Base-by-base conservation (phyloP, 2,329 filamentous ascomycete species). In the Madurella fahalii region DNA sequence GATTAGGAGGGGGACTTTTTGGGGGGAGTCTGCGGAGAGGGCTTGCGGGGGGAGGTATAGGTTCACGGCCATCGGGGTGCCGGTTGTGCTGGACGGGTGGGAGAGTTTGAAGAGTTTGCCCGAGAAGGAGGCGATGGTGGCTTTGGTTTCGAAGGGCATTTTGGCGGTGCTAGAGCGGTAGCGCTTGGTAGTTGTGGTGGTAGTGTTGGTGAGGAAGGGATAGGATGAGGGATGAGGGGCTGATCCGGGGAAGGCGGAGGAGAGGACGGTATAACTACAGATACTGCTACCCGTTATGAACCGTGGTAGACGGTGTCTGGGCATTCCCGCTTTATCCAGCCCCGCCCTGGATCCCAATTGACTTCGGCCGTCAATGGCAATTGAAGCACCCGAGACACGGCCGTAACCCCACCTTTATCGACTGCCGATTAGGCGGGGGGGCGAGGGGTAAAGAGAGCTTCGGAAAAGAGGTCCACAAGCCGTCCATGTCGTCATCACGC, bases 101-200 rank as follows among this genome's bases (percentile, higher is more conserved):
- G 86, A 84, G 58, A 99, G 89, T 80, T 99, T 97, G 65, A 96
- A 83, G 57, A 99, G 87, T 75, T 91, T 91, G 69, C 94, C 94
- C 69, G 92, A 93, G 70, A 96, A 97, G 71, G 85, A 89, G 77
- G 86, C 81, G 73, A 97, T 96, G 60, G 88, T 90, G 57, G 90
- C 87, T 71, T 89, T 95, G 63, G 88, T 95, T 69, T 88, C 89
- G 78, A 97, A 91, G 56, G 87, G 78, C 92, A 94, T 94, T 40
- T 55, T 56, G 34, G 31, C 31, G 15, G 49, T 15, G 18, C 17
- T 37, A 15, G 9, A 12, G 30, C 8, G 40, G 20, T 17, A 18
- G 40, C 34, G 17, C 32, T 17, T 12, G 42, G 34, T 47, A 44
- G 40, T 16, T 20, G 37, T 40, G 30, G 12, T 54, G 46, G 9